Conservation (phyloP, 179 eudicot species). For the Gypsophila paniculata region DNA sequence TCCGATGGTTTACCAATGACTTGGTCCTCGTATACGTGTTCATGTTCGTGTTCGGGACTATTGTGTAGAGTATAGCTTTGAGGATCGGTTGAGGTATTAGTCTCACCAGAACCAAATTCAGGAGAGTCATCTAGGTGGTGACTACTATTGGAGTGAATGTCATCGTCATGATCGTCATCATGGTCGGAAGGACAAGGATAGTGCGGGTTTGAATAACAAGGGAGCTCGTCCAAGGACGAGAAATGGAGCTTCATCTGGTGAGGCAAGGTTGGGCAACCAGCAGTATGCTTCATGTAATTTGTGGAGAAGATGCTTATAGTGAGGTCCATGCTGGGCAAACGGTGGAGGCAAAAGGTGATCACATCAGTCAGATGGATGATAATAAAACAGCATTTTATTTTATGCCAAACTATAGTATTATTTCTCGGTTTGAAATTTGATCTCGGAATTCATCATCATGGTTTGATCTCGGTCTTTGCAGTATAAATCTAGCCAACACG, state of each 20-base stretch:
- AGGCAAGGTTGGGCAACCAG: slow-evolving; percentile 65
- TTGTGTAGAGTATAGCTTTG: background rate
- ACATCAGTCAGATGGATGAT: background rate
- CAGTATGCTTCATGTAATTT: slow-evolving; percentile 53
- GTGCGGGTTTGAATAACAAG: slow-evolving; percentile 45
- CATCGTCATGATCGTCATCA: slow-evolving; percentile 37
- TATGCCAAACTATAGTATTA: background rate
- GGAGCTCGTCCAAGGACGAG: slow-evolving; percentile 74
- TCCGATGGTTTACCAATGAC: background rate
- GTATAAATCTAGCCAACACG: background rate
- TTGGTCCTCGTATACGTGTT: slow-evolving; percentile 9
- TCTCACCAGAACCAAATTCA: slow-evolving; percentile 3
- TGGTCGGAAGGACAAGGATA: slow-evolving; percentile 17
- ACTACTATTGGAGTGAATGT: slow-evolving; percentile 16
- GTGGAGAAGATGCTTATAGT: slow-evolving; percentile 76
- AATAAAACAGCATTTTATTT: background rate
- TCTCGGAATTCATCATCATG: too few species aligned
- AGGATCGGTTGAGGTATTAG: background rate
- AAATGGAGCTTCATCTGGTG: slow-evolving; percentile 58
- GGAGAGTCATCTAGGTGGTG: background rate
- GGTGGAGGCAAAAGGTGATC: background rate
- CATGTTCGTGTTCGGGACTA: background rate
- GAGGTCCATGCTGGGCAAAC: slow-evolving; percentile 57
- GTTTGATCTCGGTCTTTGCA: too few species aligned
- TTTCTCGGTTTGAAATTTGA: too few species aligned